These are phyloP conservation scores for Solanum paucissectum DNA, from an alignment of 257 asterid genomes.

Conservation along the genomic window DNA sequence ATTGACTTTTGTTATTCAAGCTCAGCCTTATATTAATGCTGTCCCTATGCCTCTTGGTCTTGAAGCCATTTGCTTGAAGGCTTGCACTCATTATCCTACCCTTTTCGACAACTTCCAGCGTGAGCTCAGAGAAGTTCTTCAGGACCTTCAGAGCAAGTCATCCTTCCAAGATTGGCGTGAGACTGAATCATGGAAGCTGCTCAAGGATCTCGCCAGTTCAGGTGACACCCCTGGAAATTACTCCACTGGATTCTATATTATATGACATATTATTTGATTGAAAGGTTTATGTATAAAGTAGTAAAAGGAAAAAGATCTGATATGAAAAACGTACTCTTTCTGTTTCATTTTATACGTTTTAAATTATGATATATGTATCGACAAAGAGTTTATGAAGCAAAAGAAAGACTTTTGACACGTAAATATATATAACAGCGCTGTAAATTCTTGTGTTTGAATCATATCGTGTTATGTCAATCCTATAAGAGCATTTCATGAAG, in stretches of 20 bases:
- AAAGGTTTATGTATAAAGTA: neutral
- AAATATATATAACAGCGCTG: neutral
- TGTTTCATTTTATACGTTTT: neutral
- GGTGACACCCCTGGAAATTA: constrained; percentile 21
- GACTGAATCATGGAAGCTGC: constrained; percentile 80
- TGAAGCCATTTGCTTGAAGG: constrained; percentile 77
- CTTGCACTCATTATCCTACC: constrained; percentile 91
- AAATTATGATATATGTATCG: neutral
- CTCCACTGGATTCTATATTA: neutral
- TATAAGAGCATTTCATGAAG: neutral
- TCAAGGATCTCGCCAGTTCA: constrained; percentile 78
- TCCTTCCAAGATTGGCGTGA: constrained; percentile 59
- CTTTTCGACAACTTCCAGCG: constrained; percentile 94
- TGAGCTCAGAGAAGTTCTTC: constrained; percentile 80
- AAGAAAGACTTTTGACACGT: neutral
- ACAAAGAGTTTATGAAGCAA: neutral
- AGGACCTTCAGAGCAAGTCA: constrained; percentile 45
- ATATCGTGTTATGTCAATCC: neutral
- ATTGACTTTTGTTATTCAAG: constrained; percentile 71
- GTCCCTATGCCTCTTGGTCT: constrained; percentile 86
- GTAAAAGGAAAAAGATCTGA: neutral
- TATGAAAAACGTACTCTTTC: neutral
- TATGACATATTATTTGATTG: neutral
- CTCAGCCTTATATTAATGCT: constrained; percentile 86
- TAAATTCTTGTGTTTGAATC: neutral